Conservation (phyloP, 257 asterid species). For the Fraxinus americana region DNA sequence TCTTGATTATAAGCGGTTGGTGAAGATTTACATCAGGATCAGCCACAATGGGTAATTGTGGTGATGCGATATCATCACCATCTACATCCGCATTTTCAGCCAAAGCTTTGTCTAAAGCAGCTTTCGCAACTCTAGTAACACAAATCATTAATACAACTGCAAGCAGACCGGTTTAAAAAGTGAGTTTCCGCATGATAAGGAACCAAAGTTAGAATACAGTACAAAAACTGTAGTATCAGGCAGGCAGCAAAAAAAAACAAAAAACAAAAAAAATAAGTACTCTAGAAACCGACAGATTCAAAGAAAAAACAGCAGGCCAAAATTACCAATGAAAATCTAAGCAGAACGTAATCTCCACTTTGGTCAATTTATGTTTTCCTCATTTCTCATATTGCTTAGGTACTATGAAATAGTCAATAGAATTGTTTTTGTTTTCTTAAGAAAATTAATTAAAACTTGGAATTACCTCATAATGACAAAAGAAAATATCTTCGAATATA, state of each 20-base stretch:
- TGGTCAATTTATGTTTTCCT: neutral
- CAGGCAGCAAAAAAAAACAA: no score
- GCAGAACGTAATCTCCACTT: no score
- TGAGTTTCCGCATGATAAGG: neutral
- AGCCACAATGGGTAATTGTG: slow-evolving; percentile 44
- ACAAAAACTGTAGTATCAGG: no score
- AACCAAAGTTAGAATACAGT: no score
- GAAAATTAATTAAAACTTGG: neutral
- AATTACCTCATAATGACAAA: neutral
- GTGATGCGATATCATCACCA: slow-evolving; percentile 36
- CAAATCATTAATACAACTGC: slow-evolving; percentile 66
- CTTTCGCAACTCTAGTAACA: slow-evolving; percentile 73
- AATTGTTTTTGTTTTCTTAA: no score
- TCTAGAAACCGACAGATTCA: no score
- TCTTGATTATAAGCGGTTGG: slow-evolving; percentile 75
- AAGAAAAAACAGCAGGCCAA: no score
- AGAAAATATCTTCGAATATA: neutral
- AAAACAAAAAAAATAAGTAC: no score
- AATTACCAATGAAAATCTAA: no score
- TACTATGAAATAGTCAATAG: neutral
- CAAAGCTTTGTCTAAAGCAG: slow-evolving; percentile 80
- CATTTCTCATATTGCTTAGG: neutral
- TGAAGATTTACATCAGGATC: slow-evolving; percentile 47
- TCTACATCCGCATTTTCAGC: slow-evolving; percentile 67
- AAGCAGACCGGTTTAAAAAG: slow-evolving; percentile 19